phyloP scores from a whole-genome alignment of 2,329 filamentous ascomycete genomes.

The Ascochyta pisi region DNA sequence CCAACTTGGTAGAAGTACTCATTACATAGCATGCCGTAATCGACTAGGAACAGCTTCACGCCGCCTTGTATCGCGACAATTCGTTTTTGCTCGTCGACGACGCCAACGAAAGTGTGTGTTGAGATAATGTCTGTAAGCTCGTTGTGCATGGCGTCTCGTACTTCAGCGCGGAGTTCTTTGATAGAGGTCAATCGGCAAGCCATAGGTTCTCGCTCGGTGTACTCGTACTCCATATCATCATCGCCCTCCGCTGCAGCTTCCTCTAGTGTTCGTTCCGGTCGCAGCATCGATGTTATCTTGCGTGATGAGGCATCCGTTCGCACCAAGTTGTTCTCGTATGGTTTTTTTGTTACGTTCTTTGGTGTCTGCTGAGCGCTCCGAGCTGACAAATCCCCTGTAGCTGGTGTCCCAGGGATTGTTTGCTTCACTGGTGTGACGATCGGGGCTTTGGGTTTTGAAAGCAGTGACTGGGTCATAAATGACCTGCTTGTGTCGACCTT shows the following conservation, averaged over 20 bases:
- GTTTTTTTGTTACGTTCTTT: conserved; percentile 45
- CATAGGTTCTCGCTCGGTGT: conserved; percentile 71
- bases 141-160: conserved; percentile 82
- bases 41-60: conserved; percentile 88
- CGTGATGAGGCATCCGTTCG: conserved; percentile 86
- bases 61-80: conserved; percentile 93
- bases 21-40: conserved; percentile 83
- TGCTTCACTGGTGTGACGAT: conserved; percentile 51
- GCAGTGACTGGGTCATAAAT: conserved; percentile 90
- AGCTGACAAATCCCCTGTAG: conserved; percentile 31
- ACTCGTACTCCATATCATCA: conserved; percentile 73
- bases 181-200: conserved; percentile 81
- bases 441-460: conserved; percentile 54
- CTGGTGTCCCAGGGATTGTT: conserved; percentile 30
- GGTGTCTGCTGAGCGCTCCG: conserved; percentile 39
- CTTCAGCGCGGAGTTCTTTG: conserved; percentile 80
- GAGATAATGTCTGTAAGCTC: conserved; percentile 87
- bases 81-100: conserved; percentile 86
- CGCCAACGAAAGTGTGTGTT: conserved; percentile 88
- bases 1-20: conserved; percentile 97
- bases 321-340: conserved; percentile 86
- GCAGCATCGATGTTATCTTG: conserved; percentile 97
- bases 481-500: conserved; percentile 92
- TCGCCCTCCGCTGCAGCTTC: conserved; percentile 37
- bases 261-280: conserved; percentile 56